Base-by-base conservation (phyloP, 2,329 filamentous ascomycete species). In the Alternaria longipes region DNA sequence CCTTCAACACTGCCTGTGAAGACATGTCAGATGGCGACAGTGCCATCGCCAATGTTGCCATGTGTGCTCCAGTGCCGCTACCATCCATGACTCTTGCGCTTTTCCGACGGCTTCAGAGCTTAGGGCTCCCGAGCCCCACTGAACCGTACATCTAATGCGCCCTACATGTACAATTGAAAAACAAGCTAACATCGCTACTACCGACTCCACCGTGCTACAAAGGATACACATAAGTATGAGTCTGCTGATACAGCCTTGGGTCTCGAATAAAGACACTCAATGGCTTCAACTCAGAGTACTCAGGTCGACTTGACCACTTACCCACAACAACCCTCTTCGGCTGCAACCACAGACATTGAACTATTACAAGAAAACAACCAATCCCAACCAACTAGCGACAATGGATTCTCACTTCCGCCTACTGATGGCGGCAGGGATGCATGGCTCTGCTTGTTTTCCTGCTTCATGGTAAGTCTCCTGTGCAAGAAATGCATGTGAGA, bases 401-500 rank as follows among this genome's bases (percentile, higher is more conserved):
- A 51, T 22, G 66, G 60, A 4, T 71, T 70, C 40, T 72, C 66
- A 14, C 59, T 76, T 22, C 71, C 73, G 30, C 73, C 73, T 5
- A 74, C 70, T 5, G 74, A 76, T 45, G 66, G 64, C 34, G 72
- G 72, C 8, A 76, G 71, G 45, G 66, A 75, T 60, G 73, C 73
- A 8, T 76, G 73, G 73, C 45, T 76, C 7, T 73, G 69, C 20
- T 56, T 75, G 8, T 60, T 74, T 14, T 61, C 69, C 2, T 84
- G 83, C 66, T 86, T 85, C 64, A 72, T 85, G 32, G 32, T 36
- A 6, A 36, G 14, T 16, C 3, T 9, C 12, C 4, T 9, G 3
- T 14, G 32, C 14, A 16, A 11, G 32, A 36, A 36, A 14, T 36
- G 32, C 32, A 36, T 36, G 14, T 36, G 14, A 36, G 14, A 16